Base-by-base conservation (phyloP, 345 rosid genomes). In the Turritis glabra region DNA sequence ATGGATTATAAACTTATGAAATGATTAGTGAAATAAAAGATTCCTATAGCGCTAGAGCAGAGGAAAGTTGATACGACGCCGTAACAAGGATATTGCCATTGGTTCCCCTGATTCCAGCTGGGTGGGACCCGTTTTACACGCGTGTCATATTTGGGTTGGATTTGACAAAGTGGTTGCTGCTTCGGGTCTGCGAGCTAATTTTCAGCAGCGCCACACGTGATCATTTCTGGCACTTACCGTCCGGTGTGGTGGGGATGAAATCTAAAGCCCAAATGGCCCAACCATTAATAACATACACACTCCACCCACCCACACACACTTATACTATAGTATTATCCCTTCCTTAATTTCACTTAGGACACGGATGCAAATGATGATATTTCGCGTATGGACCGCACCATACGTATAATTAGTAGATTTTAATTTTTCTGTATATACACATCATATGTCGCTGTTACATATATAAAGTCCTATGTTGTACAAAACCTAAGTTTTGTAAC, bases 51-150 rank as follows among this genome's bases (percentile, higher is more conserved):
- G 30, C 30, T 27, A 27, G 30, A 2, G 2, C 5, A 27, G 30
- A 27, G 30, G 30, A 27, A n/a, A n/a, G n/a, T n/a, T n/a, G n/a
- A n/a, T n/a, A n/a, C n/a, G n/a, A n/a, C 52, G 62, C 21, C 30
- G 56, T 48, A 32, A 19, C 3, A 35, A 22, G 46, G 62, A 32
- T 55, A 29, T 44, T 25, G 40, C 30, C 50, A 12, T 48, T 64
- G 66, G 78, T 74, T 74, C 71, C 65, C 65, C 29, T 66, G 35
- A 57, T 56, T 65, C 70, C 64, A 41, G 46, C 57, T 69, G 46
- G 71, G 32, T 18, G 18, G 48, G 38, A 5, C 29, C 19, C 9
- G 18, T 15, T 37, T 60, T 72, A 48, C 40, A 29, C 62, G 52
- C 77, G 71, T 29, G 77, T 63, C 64, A 3, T 18, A 5, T 22